Conservation (phyloP, 768 basidiomycete species). For the Lactifluus volemus region DNA sequence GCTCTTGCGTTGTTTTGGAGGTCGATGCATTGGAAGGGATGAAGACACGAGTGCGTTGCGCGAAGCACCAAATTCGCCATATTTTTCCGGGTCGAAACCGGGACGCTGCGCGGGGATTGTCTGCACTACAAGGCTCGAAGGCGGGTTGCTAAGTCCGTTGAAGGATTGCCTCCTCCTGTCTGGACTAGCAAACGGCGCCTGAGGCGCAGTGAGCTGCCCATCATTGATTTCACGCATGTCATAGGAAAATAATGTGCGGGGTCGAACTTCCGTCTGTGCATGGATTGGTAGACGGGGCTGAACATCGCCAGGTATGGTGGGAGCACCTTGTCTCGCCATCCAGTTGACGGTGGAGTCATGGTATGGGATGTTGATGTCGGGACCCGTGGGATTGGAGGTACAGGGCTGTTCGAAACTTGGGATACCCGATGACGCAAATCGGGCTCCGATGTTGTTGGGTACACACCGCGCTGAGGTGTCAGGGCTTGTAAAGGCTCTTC, state of each 20-base stretch:
- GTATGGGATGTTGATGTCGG: conserved; percentile 3
- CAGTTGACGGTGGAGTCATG: conserved; percentile 4
- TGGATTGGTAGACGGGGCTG: conserved; percentile 24
- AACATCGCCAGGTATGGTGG: conserved; percentile 56
- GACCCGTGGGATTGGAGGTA: conserved; percentile 21
- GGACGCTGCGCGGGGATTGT: conserved; percentile 32
- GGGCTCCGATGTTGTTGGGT: conserved; percentile 52
- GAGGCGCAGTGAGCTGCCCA: conserved; percentile 50
- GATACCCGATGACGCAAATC: conserved; percentile 44
- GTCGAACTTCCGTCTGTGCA: conserved; percentile 36
- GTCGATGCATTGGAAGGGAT: not conserved
- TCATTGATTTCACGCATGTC: conserved; percentile 45
- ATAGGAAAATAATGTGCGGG: conserved; percentile 57
- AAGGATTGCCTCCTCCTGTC: conserved; percentile 72
- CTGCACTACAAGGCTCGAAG: conserved; percentile 43
- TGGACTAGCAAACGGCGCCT: conserved; percentile 48
- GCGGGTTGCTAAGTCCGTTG: conserved; percentile 46
- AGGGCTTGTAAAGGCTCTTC: conserved; percentile 11
- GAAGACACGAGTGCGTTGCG: conserved; percentile 42
- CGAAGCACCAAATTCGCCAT: conserved; percentile 69
- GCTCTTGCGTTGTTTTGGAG: conserved; percentile 62
- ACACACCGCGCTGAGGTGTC: conserved; percentile 27
- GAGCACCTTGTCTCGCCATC: conserved; percentile 62
- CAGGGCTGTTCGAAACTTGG: conserved; percentile 18
- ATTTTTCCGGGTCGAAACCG: conserved; percentile 29